These are phyloP conservation scores for Mangifera indica DNA, from an alignment of 345 rosid genomes.

Conservation along the genomic window DNA sequence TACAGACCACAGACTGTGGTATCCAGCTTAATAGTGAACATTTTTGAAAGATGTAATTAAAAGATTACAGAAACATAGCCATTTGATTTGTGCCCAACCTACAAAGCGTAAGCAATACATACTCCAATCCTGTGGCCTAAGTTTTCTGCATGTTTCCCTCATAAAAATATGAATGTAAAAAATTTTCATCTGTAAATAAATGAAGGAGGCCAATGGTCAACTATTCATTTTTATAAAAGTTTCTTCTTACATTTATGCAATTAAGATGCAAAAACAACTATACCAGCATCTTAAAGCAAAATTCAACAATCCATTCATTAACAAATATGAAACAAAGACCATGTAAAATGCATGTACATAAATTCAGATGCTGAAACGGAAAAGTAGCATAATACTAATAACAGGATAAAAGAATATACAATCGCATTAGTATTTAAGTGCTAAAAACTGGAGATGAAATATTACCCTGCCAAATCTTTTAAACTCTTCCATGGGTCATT, in stretches of 20 bases:
- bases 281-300: not conserved
- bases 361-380: not conserved
- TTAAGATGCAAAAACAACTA: not conserved
- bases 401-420: not conserved
- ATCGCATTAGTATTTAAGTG: not conserved
- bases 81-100: not conserved
- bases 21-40: not conserved
- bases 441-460: not conserved
- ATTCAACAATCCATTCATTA: not conserved
- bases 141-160: not conserved
- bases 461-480: slow-evolving; percentile 78
- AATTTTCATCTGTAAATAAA: not conserved
- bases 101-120: not conserved
- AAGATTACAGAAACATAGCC: no score
- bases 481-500: slow-evolving; percentile 62
- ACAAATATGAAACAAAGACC: not conserved
- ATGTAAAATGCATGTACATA: not conserved
- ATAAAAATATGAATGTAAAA: not conserved
- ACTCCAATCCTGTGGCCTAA: not conserved
- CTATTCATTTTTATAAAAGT: no score
- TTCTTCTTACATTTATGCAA: no score
- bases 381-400: not conserved
- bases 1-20: not conserved
- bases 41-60: not conserved
- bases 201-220: not conserved